Evolutionary conservation across 805 yeast species (phyloP).

Genomic region (Vanderwaltozyma verrucispora): DNA sequence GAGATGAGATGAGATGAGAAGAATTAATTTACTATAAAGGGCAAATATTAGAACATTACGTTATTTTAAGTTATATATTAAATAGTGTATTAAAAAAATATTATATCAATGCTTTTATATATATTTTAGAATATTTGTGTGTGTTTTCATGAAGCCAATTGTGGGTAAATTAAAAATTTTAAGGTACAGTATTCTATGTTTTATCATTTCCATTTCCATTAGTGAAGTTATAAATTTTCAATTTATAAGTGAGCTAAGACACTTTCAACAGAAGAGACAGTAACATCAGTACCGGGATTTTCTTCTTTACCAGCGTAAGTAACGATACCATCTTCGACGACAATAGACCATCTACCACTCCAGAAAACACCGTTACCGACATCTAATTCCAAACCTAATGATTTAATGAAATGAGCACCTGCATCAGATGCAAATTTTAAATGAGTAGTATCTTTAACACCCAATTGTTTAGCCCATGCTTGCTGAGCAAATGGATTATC

Average conservation of each 20-base stretch:
- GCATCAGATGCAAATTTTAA: slow-evolving; percentile 60
- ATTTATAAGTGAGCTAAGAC: slow-evolving; percentile 24
- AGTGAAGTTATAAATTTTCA: no score
- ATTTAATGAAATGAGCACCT: slow-evolving; percentile 44
- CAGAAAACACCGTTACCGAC: slow-evolving; percentile 45
- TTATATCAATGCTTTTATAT: no score
- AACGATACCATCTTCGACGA: slow-evolving; percentile 50
- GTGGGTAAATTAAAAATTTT: no score
- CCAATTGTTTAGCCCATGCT: slow-evolving; percentile 49
- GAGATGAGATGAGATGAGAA: no score
- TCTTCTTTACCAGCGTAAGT: slow-evolving; percentile 35
- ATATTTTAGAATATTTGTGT: no score
- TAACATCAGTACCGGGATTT: slow-evolving; percentile 29
- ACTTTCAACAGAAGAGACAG: slow-evolving; percentile 28
- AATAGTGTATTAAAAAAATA: no score
- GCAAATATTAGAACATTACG: no score
- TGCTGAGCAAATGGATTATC: slow-evolving; percentile 63
- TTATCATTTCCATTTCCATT: no score
- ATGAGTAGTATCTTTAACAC: slow-evolving; percentile 28
- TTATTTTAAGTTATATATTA: no score
- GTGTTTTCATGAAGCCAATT: no score
- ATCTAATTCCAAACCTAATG: slow-evolving; percentile 50
- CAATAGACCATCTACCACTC: slow-evolving; percentile 62
- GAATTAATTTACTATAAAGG: no score
- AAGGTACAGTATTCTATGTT: no score